Percentiles rank a stretch among this genome's conserved stretches.
phyloP scores from a whole-genome alignment of 2,329 filamentous ascomycete species.

The Chaetothyriales sp. region DNA sequence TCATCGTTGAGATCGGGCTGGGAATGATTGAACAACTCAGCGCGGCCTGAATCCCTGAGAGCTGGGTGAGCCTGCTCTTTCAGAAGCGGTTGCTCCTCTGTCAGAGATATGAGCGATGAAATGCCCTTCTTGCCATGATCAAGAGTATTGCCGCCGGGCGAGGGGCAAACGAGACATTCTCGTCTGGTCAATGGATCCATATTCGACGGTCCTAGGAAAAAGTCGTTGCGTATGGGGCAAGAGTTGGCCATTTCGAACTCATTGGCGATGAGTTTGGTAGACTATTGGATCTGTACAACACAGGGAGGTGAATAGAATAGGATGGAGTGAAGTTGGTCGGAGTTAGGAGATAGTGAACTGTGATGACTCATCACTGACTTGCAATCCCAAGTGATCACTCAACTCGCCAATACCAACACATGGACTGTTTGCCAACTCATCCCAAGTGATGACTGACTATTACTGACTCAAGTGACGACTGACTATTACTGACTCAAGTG shows the following conservation, averaged over 20 bases:
- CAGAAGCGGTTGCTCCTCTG: neutral
- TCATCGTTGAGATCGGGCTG: conserved; percentile 2
- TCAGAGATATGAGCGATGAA: neutral
- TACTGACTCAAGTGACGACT: too few relatives aligned
- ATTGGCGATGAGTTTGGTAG: neutral
- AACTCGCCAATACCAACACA: too few relatives aligned
- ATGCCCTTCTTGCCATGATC: neutral
- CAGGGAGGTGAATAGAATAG: too few relatives aligned
- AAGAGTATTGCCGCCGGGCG: neutral
- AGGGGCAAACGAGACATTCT: neutral
- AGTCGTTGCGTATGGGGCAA: neutral
- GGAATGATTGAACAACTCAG: neutral
- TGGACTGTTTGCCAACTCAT: too few relatives aligned
- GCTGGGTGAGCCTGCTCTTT: neutral
- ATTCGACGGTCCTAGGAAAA: conserved; percentile 8
- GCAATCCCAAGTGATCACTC: too few relatives aligned
- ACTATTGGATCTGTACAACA: too few relatives aligned
- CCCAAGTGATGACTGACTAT: too few relatives aligned
- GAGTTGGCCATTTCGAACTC: neutral
- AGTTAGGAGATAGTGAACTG: neutral
- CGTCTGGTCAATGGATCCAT: conserved; percentile 1
- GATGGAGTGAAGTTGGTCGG: neutral
- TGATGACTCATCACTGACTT: too few relatives aligned
- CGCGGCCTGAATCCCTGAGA: neutral
- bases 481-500: too few relatives aligned